phyloP scores from a whole-genome alignment of 768 basidiomycete species.

The Tylopilus plumbeoviolaceoides region DNA sequence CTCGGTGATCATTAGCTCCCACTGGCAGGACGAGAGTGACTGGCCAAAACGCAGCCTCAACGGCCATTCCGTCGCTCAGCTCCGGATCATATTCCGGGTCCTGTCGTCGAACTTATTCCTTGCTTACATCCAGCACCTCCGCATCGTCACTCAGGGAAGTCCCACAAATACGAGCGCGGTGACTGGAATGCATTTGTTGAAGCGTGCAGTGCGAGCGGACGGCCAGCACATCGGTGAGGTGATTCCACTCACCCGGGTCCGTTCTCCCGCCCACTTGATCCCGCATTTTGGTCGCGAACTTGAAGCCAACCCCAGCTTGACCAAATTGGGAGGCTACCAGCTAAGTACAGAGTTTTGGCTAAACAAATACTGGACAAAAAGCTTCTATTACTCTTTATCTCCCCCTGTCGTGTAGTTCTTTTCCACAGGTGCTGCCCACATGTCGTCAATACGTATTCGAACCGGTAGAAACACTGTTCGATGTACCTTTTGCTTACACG shows the following conservation, averaged over 20 bases:
- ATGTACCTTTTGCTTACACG: too few species aligned
- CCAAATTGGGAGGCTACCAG: too few species aligned
- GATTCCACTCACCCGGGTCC: neutral
- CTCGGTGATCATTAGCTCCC: neutral
- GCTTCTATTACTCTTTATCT: neutral
- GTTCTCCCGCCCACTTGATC: neutral
- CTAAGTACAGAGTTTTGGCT: neutral
- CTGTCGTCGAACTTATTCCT: neutral
- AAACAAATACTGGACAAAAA: constrained; percentile 3
- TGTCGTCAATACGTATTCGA: too few species aligned
- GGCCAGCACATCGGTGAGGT: neutral
- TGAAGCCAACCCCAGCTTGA: too few species aligned
- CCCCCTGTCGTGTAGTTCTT: neutral
- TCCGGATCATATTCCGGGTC: neutral
- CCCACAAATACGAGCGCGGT: neutral
- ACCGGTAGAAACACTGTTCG: too few species aligned
- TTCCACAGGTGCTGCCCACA: too few species aligned
- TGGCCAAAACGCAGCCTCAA: neutral
- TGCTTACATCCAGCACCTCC: too few species aligned
- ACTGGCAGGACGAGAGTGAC: neutral
- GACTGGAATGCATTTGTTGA: neutral
- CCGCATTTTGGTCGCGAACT: neutral
- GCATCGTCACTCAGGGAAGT: too few species aligned
- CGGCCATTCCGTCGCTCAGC: neutral
- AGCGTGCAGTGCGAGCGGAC: neutral